Percentiles rank a stretch among this genome's conserved stretches.
Conservation (phyloP, 1,284 basidiomycete genomes). For the Fomitiporia mediterranea region DNA sequence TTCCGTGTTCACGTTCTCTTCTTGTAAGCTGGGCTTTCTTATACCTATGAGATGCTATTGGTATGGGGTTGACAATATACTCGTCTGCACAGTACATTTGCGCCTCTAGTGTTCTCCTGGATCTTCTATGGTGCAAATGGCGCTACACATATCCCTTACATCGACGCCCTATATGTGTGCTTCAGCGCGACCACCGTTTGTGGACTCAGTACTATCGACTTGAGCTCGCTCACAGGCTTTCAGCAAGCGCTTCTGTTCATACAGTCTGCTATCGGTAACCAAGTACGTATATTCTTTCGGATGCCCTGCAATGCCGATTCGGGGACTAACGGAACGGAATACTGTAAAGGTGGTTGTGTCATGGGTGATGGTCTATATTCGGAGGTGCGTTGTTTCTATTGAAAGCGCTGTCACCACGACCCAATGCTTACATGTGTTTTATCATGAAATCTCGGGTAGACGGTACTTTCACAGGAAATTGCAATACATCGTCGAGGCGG, state of each 20-base stretch:
- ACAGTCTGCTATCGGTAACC: constrained; percentile 68
- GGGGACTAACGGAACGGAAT: background rate
- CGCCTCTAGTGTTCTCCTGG: constrained; percentile 66
- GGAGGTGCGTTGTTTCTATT: constrained; percentile 41
- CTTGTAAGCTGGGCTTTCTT: constrained; percentile 42
- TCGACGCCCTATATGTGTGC: constrained; percentile 73
- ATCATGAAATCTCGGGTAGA: constrained; percentile 33
- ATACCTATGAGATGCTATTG: background rate
- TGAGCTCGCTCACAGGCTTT: constrained; percentile 68
- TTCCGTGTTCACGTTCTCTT: constrained; percentile 56
- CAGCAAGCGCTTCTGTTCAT: constrained; percentile 74
- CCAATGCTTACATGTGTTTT: constrained; percentile 1
- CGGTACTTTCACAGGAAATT: constrained; percentile 76
- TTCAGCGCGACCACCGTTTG: constrained; percentile 78
- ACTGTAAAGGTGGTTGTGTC: constrained; percentile 54
- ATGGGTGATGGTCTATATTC: constrained; percentile 67
- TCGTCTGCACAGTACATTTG: constrained; percentile 55
- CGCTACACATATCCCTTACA: constrained; percentile 54
- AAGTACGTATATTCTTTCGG: constrained; percentile 40
- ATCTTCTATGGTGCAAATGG: constrained; percentile 75
- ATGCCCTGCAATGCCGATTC: too few species aligned
- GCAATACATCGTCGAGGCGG: constrained; percentile 56
- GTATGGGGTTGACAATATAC: constrained; percentile 18
- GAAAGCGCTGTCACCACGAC: too few species aligned
- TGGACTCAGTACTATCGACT: constrained; percentile 68